Evolutionary conservation across 768 basidiomycete genomes (phyloP).

Genomic region (Rhodotorula diobovata): DNA sequence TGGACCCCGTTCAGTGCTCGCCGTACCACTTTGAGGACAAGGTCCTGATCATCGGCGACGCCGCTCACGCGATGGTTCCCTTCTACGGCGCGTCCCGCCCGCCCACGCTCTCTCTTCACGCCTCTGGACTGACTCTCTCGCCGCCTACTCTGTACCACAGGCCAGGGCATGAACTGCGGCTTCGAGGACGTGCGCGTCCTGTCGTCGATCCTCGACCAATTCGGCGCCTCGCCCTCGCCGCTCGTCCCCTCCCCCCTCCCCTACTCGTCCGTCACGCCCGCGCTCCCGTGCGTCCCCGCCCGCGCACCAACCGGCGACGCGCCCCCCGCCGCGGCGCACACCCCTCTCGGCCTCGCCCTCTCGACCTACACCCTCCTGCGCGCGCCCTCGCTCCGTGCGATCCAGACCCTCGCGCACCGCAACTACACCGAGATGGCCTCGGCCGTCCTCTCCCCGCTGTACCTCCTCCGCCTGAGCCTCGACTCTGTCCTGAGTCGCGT

Average conservation of each 20-base stretch:
- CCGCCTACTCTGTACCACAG: background rate
- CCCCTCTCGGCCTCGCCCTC: conserved; percentile 57
- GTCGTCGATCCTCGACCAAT: conserved; percentile 65
- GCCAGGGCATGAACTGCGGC: conserved; percentile 96
- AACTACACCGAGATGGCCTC: conserved; percentile 73
- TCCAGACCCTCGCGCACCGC: conserved; percentile 85
- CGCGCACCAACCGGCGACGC: background rate
- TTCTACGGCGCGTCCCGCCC: conserved; percentile 58
- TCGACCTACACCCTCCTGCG: conserved; percentile 72
- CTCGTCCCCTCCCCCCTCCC: conserved; percentile 31
- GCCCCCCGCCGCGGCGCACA: background rate
- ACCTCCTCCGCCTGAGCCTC: conserved; percentile 34
- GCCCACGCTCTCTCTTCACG: background rate
- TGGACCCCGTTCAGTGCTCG: conserved; percentile 56
- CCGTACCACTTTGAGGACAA: conserved; percentile 89
- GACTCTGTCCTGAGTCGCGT: conserved; percentile 37
- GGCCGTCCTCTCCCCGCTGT: conserved; percentile 25
- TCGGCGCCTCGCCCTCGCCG: conserved; percentile 53
- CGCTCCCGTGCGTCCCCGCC: background rate
- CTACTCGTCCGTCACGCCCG: conserved; percentile 19
- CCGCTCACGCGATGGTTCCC: conserved; percentile 98
- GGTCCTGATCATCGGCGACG: conserved; percentile 83
- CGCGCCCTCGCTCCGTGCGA: conserved; percentile 82
- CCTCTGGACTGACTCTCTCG: background rate
- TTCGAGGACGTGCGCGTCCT: conserved; percentile 94